phyloP scores from a whole-genome alignment of 108 stramenopile species.

The Skeletonema costatum region DNA sequence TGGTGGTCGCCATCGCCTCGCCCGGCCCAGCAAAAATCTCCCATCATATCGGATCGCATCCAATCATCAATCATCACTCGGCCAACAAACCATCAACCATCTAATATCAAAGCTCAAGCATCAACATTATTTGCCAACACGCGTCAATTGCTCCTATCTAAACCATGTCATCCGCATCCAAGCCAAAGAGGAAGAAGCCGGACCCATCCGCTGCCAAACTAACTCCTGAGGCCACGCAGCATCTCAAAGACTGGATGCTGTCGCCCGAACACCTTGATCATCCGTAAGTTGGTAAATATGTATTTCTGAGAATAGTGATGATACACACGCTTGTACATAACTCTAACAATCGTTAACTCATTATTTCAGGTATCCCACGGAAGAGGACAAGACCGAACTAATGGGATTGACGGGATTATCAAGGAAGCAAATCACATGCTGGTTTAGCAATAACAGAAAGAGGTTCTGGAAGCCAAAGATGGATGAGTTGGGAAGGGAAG shows the following conservation, averaged over 20 bases:
- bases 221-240: neutral
- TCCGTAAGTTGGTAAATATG: neutral
- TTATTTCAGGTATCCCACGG: neutral
- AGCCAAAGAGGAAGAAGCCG: neutral
- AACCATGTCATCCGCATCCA: neutral
- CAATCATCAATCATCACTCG: neutral
- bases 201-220: neutral
- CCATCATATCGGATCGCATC: neutral
- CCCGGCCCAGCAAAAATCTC: neutral
- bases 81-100: neutral
- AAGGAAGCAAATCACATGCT: neutral
- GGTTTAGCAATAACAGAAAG: slow-evolving; percentile 6
- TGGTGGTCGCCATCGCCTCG: no score
- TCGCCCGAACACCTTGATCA: neutral
- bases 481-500: neutral
- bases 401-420: neutral
- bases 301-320: neutral
- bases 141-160: neutral
- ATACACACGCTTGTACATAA: neutral
- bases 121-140: neutral
- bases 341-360: neutral
- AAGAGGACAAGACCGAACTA: neutral
- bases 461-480: slow-evolving; percentile 1
- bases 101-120: neutral
- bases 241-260: slow-evolving; percentile 1